Evolutionary conservation across 768 basidiomycete species (phyloP).

Genomic region (Rhodotorula kratochvilovae): DNA sequence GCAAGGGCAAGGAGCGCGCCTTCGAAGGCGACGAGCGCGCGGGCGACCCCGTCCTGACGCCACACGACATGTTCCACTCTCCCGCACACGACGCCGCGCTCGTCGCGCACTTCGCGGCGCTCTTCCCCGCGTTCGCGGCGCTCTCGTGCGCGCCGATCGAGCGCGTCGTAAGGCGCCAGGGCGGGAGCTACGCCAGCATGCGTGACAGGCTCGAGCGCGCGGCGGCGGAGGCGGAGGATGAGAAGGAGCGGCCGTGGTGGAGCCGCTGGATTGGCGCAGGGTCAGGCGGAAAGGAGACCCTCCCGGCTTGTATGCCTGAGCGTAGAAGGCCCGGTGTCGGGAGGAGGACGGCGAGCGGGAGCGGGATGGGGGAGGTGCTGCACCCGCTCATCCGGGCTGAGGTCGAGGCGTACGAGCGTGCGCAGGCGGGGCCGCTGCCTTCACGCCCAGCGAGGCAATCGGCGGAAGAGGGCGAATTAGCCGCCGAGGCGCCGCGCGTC

Average conservation of each 20-base stretch:
- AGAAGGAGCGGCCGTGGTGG: neutral
- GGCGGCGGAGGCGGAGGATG: neutral
- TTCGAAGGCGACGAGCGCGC: neutral
- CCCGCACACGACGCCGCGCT: neutral
- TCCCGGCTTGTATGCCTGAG: no score
- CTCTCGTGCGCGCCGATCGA: neutral
- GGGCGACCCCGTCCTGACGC: slow-evolving; percentile 1
- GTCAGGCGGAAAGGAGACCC: neutral
- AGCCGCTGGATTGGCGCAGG: neutral
- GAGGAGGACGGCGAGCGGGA: neutral
- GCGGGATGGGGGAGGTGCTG: neutral
- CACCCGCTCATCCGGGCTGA: neutral
- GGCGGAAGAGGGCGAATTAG: no score
- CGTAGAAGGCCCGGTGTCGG: neutral
- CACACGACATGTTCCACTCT: slow-evolving; percentile 12
- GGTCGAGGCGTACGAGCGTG: neutral
- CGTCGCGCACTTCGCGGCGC: neutral
- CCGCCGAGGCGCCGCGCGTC: neutral
- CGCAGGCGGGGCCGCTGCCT: no score
- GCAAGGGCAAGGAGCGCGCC: neutral
- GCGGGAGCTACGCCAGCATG: slow-evolving; percentile 1
- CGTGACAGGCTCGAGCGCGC: neutral
- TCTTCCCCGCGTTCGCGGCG: neutral
- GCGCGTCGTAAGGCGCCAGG: neutral
- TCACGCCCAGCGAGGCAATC: neutral